phyloP scores from a whole-genome alignment of 805 yeast genomes.

The Priceomyces haplophilus region DNA sequence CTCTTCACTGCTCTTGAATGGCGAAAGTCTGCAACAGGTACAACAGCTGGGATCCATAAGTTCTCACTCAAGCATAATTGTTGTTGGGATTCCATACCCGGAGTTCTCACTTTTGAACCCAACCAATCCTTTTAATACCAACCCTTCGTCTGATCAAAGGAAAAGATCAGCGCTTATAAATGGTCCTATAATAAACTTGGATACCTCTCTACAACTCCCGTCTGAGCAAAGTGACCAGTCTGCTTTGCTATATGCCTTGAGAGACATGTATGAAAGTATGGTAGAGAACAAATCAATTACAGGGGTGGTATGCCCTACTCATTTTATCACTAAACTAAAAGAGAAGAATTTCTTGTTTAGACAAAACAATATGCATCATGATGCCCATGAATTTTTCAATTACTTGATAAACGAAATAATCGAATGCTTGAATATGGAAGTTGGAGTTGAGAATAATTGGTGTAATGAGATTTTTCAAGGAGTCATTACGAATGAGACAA shows the following conservation, averaged over 20 bases:
- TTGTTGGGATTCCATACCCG: constrained; percentile 42
- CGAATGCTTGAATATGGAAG: constrained; percentile 52
- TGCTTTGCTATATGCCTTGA: constrained; percentile 54
- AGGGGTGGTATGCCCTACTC: constrained; percentile 83
- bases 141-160: constrained; percentile 61
- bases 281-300: constrained; percentile 62
- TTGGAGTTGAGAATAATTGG: constrained; percentile 39
- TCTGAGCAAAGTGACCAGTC: constrained; percentile 27
- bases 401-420: constrained; percentile 68
- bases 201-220: constrained; percentile 54
- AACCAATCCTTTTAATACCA: constrained; percentile 37
- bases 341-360: constrained; percentile 81
- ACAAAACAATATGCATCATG: constrained; percentile 89
- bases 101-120: constrained; percentile 32
- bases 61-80: constrained; percentile 29
- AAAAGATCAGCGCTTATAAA: constrained; percentile 72
- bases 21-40: constrained; percentile 13
- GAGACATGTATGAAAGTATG: constrained; percentile 84
- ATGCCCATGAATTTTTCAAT: constrained; percentile 95
- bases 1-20: constrained; percentile 30
- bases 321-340: constrained; percentile 72
- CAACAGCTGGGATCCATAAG: constrained; percentile 24
- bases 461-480: constrained; percentile 82
- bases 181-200: constrained; percentile 85
- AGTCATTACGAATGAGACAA: constrained; percentile 76